A percentile compares a stretch with the other conserved stretches of the same genome.
phyloP scores from a whole-genome alignment of 2,329 filamentous ascomycete genomes.

The Hortaea sp. region DNA sequence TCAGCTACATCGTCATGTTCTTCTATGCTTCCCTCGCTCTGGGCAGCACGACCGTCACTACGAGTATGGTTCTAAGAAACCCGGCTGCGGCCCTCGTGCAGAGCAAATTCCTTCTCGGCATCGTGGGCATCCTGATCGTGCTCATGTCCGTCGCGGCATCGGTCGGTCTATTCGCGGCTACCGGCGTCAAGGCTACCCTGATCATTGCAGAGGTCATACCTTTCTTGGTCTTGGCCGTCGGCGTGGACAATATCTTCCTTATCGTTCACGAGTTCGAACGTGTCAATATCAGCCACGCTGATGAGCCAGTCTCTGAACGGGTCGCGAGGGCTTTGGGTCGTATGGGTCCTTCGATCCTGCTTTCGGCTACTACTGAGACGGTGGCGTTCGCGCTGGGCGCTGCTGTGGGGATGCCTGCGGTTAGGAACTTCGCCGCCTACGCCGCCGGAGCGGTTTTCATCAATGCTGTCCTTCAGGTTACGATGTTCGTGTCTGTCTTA shows the following conservation, averaged over 20 bases:
- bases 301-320: conserved; percentile 75
- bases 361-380: conserved; percentile 91
- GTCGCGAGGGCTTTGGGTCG: conserved; percentile 82
- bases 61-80: conserved; percentile 68
- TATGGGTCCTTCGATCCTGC: conserved; percentile 92
- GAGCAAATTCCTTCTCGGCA: conserved; percentile 92
- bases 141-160: conserved; percentile 95
- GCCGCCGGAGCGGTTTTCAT: conserved; percentile 93
- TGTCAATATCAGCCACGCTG: conserved; percentile 83
- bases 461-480: conserved; percentile 93
- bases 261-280: conserved; percentile 98
- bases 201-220: conserved; percentile 99
- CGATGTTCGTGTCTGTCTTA: conserved; percentile 89
- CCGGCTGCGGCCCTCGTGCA: conserved; percentile 80
- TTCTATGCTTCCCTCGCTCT: conserved; percentile 88
- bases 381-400: conserved; percentile 85
- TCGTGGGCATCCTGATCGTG: conserved; percentile 89
- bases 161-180: conserved; percentile 86
- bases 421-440: conserved; percentile 94
- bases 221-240: conserved; percentile 90
- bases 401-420: conserved; percentile 94
- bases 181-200: conserved; percentile 84
- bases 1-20: conserved; percentile 99
- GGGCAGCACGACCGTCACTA: conserved; percentile 72
- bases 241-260: conserved; percentile 97